A percentile compares a stretch with the other conserved stretches of the same genome.
These are phyloP conservation scores for Talaromyces atroroseus DNA, from an alignment of 2,329 filamentous ascomycete species.

Conservation along the genomic window DNA sequence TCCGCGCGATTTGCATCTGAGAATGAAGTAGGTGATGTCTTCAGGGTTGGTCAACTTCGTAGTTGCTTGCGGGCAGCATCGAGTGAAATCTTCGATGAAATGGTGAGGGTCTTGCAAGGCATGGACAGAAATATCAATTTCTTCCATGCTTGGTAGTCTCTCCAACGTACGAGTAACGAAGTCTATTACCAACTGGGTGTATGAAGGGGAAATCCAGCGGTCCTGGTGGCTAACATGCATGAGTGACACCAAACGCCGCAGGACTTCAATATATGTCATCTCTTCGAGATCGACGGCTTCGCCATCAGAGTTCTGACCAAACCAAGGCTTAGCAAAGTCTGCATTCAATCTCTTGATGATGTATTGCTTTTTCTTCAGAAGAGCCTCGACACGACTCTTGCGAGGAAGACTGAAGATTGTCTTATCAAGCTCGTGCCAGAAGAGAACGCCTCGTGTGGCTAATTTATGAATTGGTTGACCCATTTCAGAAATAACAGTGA, in stretches of 20 bases:
- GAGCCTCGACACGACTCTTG: constrained; percentile 54
- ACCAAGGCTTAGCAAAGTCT: constrained; percentile 96
- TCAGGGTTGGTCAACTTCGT: background rate
- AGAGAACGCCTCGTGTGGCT: constrained; percentile 31
- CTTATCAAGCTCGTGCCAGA: constrained; percentile 36
- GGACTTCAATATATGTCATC: constrained; percentile 89
- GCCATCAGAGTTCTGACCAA: constrained; percentile 74
- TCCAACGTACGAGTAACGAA: constrained; percentile 96
- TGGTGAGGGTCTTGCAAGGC: background rate
- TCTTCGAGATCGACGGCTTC: constrained; percentile 83
- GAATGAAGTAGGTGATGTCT: constrained; percentile 62
- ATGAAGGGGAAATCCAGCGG: constrained; percentile 78
- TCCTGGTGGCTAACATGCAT: constrained; percentile 74
- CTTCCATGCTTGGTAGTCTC: constrained; percentile 13
- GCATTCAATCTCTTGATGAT: constrained; percentile 82
- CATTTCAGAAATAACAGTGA: constrained; percentile 64
- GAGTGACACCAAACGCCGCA: constrained; percentile 78
- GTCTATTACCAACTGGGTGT: constrained; percentile 77
- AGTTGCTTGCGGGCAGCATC: background rate
- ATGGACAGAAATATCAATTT: background rate
- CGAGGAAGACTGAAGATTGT: constrained; percentile 17
- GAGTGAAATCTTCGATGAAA: background rate
- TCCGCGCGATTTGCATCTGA: constrained; percentile 81
- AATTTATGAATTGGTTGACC: constrained; percentile 38
- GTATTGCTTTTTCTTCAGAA: constrained; percentile 55